A percentile compares a stretch with the other conserved stretches of the same genome.
Evolutionary conservation across 2,329 filamentous ascomycete species (phyloP).

Genomic region (Tolypocladium guangdongense): DNA sequence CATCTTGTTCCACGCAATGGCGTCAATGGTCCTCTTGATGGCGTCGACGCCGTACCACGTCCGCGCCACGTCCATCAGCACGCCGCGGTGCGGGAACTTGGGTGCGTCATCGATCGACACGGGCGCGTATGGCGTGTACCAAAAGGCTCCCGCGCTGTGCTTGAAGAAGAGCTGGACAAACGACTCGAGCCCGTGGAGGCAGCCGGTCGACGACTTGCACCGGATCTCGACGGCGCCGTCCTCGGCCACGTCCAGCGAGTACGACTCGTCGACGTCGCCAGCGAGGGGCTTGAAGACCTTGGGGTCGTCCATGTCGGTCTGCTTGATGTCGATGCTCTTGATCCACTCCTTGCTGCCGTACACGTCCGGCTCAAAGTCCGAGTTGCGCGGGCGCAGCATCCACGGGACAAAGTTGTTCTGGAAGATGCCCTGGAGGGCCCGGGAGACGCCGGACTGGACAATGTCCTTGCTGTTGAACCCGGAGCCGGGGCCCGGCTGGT

Average conservation of each 20-base stretch:
- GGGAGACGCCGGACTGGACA: conserved; percentile 44
- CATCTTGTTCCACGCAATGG: conserved; percentile 68
- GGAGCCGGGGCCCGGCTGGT: conserved; percentile 25
- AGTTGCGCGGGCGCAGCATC: conserved; percentile 59
- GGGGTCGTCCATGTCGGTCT: conserved; percentile 42
- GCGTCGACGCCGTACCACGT: conserved; percentile 58
- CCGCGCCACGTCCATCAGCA: conserved; percentile 69
- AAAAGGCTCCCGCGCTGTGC: conserved; percentile 43
- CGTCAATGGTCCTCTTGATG: conserved; percentile 67
- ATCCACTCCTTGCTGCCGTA: conserved; percentile 36
- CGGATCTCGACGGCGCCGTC: conserved; percentile 51
- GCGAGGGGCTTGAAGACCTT: conserved; percentile 48
- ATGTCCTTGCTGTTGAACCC: conserved; percentile 39
- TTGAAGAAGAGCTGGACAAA: conserved; percentile 73
- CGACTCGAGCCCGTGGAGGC: conserved; percentile 63
- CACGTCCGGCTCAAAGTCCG: conserved; percentile 51
- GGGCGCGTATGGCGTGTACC: conserved; percentile 64
- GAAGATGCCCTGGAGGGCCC: conserved; percentile 54
- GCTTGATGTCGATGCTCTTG: conserved; percentile 48
- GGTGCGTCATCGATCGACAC: conserved; percentile 63
- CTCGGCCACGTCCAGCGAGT: conserved; percentile 50
- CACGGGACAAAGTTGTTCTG: conserved; percentile 62
- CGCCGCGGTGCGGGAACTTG: conserved; percentile 63
- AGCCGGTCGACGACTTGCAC: conserved; percentile 55
- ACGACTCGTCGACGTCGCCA: conserved; percentile 64